Percentiles rank a stretch among this genome's conserved stretches.
Conservation (phyloP, 768 basidiomycete genomes). For the Hygrocybe coccinea region DNA sequence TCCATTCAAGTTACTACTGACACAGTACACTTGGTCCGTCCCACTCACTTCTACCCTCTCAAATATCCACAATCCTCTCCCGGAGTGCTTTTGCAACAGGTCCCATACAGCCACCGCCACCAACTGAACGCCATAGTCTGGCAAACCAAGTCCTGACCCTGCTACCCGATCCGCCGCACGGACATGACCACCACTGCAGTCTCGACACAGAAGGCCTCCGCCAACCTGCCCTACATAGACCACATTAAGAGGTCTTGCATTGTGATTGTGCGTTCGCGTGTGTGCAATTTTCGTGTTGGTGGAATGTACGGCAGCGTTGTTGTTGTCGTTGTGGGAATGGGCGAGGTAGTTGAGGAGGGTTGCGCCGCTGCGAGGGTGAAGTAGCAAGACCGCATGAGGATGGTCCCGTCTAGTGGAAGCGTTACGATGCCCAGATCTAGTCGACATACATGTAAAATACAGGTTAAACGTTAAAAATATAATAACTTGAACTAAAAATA, state of each 20-base stretch:
- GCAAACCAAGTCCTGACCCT: conserved; percentile 46
- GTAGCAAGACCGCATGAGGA: conserved; percentile 77
- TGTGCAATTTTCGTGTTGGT: conserved; percentile 31
- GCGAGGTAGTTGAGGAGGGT: conserved; percentile 41
- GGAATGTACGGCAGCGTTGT: too few species aligned
- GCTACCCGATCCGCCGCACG: conserved; percentile 54
- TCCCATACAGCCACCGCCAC: conserved; percentile 41
- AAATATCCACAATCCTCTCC: conserved; percentile 61
- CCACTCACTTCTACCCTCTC: conserved; percentile 60
- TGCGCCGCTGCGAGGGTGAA: conserved; percentile 63
- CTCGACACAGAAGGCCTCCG: conserved; percentile 77
- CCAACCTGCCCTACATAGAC: conserved; percentile 48
- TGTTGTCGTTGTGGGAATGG: too few species aligned
- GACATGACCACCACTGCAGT: conserved; percentile 69
- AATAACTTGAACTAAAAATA: too few species aligned
- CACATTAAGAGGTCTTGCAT: conserved; percentile 49
- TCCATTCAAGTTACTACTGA: too few species aligned
- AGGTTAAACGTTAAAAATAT: too few species aligned
- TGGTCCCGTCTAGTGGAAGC: conserved; percentile 79
- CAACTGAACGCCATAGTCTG: conserved; percentile 46
- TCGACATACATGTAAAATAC: too few species aligned
- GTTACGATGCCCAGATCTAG: conserved; percentile 72
- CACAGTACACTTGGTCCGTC: conserved; percentile 56
- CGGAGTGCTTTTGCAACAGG: conserved; percentile 62
- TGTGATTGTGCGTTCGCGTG: conserved; percentile 58